Conservation (phyloP, 176 grass and related monocot species). For the Ensete ventricosum region DNA sequence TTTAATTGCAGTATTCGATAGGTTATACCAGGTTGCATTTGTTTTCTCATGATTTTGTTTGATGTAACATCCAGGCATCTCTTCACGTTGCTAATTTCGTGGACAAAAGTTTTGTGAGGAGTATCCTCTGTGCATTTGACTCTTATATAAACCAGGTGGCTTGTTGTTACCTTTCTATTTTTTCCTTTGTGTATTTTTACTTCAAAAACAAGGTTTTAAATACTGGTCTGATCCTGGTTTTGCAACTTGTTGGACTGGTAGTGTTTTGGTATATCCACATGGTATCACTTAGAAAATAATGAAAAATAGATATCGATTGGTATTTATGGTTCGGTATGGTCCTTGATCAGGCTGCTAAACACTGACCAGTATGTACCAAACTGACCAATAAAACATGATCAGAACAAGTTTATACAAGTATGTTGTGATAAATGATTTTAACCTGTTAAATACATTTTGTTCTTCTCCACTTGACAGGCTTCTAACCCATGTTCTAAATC, state of each 20-base stretch:
- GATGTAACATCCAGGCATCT: slow-evolving; percentile 31
- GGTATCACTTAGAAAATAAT: too few relatives aligned
- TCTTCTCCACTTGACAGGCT: background rate
- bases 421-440: background rate
- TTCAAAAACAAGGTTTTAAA: background rate
- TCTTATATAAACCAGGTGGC: slow-evolving; percentile 39
- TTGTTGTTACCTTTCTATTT: slow-evolving; percentile 14
- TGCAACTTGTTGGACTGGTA: too few relatives aligned
- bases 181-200: slow-evolving; percentile 12
- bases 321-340: too few relatives aligned
- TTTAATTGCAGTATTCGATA: slow-evolving; percentile 4
- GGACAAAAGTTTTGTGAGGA: slow-evolving; percentile 60
- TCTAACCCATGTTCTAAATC: background rate
- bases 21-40: slow-evolving; percentile 5
- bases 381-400: too few relatives aligned
- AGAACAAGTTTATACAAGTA: background rate
- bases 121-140: slow-evolving; percentile 56
- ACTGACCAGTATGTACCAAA: too few relatives aligned
- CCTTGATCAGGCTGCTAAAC: too few relatives aligned
- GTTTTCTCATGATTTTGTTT: slow-evolving; percentile 16
- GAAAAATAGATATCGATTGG: too few relatives aligned
- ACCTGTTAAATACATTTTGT: background rate
- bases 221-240: too few relatives aligned
- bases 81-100: slow-evolving; percentile 31
- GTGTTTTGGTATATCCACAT: too few relatives aligned